Base-by-base conservation (phyloP, 176 grass and related monocot species). In the Eragrostis nindensis region DNA sequence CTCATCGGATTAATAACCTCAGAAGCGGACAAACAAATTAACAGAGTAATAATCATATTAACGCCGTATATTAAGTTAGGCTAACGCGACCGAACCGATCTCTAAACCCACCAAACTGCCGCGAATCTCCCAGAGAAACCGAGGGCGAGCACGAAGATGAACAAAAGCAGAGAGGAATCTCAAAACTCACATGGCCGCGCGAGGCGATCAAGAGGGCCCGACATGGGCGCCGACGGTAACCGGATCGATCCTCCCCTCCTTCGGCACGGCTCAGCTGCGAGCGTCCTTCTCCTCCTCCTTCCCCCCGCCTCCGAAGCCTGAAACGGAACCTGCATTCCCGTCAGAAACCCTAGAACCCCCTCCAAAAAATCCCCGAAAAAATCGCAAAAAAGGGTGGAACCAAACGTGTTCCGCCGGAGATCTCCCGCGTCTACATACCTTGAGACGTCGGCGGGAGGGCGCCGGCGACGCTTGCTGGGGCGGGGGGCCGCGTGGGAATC, bases 181-280 rank as follows among this genome's bases (percentile, higher is more conserved):
- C 7, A n/a, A 36, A 66, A 75, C 93, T 97, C 83, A 97, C 94
- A 91, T 83, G 88, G 90, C 52, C 88, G 89, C 69, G 83, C 88
- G 67, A 93, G 69, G 83, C 94, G 94, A 89, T 97, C 94, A 74
- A 97, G 90, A 52, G 85, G 90, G 71, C 90, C 94, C 80, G 94
- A 97, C 94, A 97, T 97, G 83, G 66, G 52, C 47, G 42, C 50
- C 78, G 25, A 17, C 12, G 68, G 62, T 62, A 8, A 21, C 22
- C 36, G 59, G 80, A 80, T n/a, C n/a, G n/a, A n/a, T 68, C 75
- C 69, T 59, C 66, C 45, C 14, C 24, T 55, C 66, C 74, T 49
- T 21, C 29, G 16, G 16, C 75, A 24, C 54, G 25, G 14, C 83
- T 42, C 65, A 24, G 52, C 32, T 36, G 32, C 32, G 32, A 36